Evolutionary conservation across 257 asterid genomes (phyloP), one percentile per base, ranked within the genome.

Genomic region (Schizonepeta tenuifolia): DNA sequence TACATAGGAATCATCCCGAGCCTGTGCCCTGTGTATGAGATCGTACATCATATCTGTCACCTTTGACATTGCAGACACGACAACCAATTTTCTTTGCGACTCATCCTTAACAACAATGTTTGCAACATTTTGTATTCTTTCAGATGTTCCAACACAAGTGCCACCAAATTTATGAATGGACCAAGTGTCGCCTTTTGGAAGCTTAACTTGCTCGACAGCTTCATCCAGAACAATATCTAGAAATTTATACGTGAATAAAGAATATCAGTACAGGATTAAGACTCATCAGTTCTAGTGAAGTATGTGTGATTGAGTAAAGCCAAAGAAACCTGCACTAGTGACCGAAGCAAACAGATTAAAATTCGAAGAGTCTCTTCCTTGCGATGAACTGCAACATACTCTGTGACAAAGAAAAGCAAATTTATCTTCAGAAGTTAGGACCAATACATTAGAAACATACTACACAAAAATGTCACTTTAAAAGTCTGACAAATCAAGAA

Each of bases 1-100:
- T 21, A 74, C 21, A 65, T 90, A 95, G 35, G 92, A 83, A 77
- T 86, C 96, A 65, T 95, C 96, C 18, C 98, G 82, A 14, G 90
- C 74, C 71, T 95, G 88, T 35, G 99, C 98, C 81, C 83, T 95
- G 82, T 81, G 65, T 80, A 95, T 86, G 76, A 95, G 95, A 80
- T 83, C 96, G 71, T 90, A 95, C 96, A 95, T 95, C 97, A 92
- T 92, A 79, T 95, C 99, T 0, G 99, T 92, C 77, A 90, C 98
- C 88, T 95, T 92, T 21, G 99, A 90, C 96, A 92, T 92, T 26
- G 98, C 99, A 51, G 99, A 95, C 73, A 95, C 97, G 4, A 95
- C 94, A 17, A 90, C 96, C 86, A 95, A 75, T 81, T 87, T 92
- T 75, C 98, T 85, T 67, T 86, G 79, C 2, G 99, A 87, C 58